Base-by-base conservation (phyloP, 768 basidiomycete species). In the Psilocybe sp. region DNA sequence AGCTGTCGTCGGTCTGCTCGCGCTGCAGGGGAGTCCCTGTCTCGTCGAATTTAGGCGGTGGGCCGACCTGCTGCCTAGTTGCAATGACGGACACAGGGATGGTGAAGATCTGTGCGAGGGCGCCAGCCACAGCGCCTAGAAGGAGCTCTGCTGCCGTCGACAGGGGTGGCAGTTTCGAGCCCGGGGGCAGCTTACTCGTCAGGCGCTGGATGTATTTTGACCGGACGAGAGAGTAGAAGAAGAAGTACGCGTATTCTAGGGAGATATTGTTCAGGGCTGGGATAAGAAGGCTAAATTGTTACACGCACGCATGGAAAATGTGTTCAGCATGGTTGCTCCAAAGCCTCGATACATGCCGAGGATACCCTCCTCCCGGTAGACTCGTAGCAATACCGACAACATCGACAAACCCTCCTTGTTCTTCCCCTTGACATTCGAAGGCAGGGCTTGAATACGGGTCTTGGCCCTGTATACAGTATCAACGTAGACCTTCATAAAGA, bases 11-110 rank as follows among this genome's bases (percentile, higher is more conserved):
- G 3, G 54, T 58, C 19, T 60, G 49, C 45, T 65, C 63, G 4
- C 23, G 23, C 23, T 28, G 65, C 67, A 34, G 60, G 36, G 15
- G 41, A 52, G 3, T 47, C 9, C n/a, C 55, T 14, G 36, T 28
- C 35, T 31, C 19, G 42, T 55, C 46, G 32, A 47, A 16, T 43
- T 60, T 57, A 18, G 58, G 55, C 0, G 74, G 66, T 12, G 74
- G 75, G 38, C 89, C 89, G 44, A 98, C 81, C 70, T 99, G 97
- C 68, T 99, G 97, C 12, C 97, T 82, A 4, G 96, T 98, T 13
- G 97, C 97, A 61, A 99, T 97, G 44, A 98, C 96, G 6, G 92
- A 83, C 12, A 98, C 96, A 9, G 97, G 97, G 57, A 98, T 97
- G 16, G 97, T 99, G 72, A 98, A 98, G 49, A 98, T 87, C 67